Base-by-base conservation (phyloP, 139 green algal species). In the Micromonas commoda region DNA sequence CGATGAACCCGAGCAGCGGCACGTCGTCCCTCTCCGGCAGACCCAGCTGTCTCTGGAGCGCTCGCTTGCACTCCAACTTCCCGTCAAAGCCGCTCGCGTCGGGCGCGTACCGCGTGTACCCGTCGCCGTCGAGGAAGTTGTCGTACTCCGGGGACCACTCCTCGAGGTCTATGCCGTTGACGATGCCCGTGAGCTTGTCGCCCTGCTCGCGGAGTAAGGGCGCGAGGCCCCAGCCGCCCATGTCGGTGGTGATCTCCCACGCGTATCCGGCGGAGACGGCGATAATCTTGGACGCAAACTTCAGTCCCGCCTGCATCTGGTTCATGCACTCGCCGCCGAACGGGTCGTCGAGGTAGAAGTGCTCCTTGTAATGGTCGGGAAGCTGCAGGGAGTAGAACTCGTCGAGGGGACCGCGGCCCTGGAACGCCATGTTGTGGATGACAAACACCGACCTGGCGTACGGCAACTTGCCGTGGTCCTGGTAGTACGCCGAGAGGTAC, bases 261-360 rank as follows among this genome's bases (percentile, higher is more conserved):
- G 94, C 92, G 82, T 98, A 98, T 2, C 92, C 92, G 64, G 87
- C 76, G 52, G 65, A 84, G 60, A 97, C 93, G 0, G 93, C 93
- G 23, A 97, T 86, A 33, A 97, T 77, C 71, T 91, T 89, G 79
- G 96, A 89, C 0, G 87, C 87, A 26, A 82, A 90, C 73, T 92
- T 89, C 73, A 97, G 77, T 16, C 91, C 94, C 0, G 92, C 94
- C 87, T 79, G 54, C 86, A 98, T 92, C 71, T 97, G 92, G 84
- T 98, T 98, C 92, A 97, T 97, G 91, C 97, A 93, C 89, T 95
- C 90, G 2, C 94, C 93, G 35, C 94, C 94, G 21, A 97, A 87
- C 26, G 94, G 93, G 85, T 97, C 94, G 81, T 96, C 84, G 79
- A 88, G 80, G 34, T 73, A 81, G 78, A 87, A 88, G 24, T 78